phyloP scores from a whole-genome alignment of 2,329 filamentous ascomycete species.

The Pseudogymnoascus sp. region DNA sequence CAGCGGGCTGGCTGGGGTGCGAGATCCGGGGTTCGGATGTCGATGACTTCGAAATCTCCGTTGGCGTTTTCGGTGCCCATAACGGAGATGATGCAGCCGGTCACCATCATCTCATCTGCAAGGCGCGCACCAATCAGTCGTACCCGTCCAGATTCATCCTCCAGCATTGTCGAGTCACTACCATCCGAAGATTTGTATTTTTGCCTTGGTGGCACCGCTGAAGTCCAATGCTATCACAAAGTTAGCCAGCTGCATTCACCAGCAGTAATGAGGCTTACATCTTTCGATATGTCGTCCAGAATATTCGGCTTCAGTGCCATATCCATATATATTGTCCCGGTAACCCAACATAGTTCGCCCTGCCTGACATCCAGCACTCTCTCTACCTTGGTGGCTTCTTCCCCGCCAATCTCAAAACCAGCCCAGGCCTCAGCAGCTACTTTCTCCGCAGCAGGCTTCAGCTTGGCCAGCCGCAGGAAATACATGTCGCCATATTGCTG shows the following conservation, averaged over 20 bases:
- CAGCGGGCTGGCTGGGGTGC: conserved; percentile 75
- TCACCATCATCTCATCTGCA: conserved; percentile 66
- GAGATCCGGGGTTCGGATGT: conserved; percentile 81
- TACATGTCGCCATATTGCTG: conserved; percentile 99
- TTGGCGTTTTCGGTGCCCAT: conserved; percentile 89
- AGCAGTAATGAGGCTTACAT: conserved; percentile 46
- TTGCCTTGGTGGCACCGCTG: conserved; percentile 66
- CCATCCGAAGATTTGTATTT: conserved; percentile 63
- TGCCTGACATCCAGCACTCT: conserved; percentile 92
- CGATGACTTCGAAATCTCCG: conserved; percentile 87
- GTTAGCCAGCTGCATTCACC: background rate
- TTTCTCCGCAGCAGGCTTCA: conserved; percentile 75
- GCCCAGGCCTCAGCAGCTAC: conserved; percentile 71
- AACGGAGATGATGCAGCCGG: conserved; percentile 88
- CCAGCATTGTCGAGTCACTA: conserved; percentile 70
- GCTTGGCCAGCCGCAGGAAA: conserved; percentile 78
- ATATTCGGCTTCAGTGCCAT: conserved; percentile 96
- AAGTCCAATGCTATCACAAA: conserved; percentile 68
- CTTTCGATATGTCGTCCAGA: conserved; percentile 87
- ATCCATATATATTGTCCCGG: conserved; percentile 93
- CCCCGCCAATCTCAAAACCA: conserved; percentile 68
- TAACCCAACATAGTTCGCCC: conserved; percentile 91
- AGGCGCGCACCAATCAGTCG: conserved; percentile 67
- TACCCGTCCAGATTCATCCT: conserved; percentile 90
- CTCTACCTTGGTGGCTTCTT: conserved; percentile 69